A percentile compares a stretch with the other conserved stretches of the same genome.
Conservation (phyloP, 352 stramenopile species). For the Phytophthora hybrid region DNA sequence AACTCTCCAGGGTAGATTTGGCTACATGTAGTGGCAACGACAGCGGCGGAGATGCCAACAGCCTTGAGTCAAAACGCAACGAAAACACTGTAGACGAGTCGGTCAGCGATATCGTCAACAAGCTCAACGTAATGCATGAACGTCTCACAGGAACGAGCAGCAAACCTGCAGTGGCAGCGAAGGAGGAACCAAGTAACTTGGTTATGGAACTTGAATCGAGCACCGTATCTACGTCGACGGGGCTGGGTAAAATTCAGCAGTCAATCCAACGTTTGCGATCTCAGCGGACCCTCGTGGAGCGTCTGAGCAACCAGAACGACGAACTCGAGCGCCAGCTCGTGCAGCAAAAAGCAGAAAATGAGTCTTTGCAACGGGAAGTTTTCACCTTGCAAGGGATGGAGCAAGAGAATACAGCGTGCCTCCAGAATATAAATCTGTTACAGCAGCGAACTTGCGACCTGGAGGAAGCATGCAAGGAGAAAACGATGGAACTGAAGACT, state of each 20-base stretch:
- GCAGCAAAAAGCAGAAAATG: conserved; percentile 49
- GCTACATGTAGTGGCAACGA: not conserved
- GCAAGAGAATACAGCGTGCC: conserved; percentile 62
- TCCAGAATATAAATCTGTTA: conserved; percentile 65
- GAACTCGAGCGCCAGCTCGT: conserved; percentile 46
- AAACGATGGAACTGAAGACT: conserved; percentile 37
- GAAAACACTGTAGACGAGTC: conserved; percentile 11
- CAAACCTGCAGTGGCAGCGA: not conserved
- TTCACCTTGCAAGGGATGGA: conserved; percentile 49
- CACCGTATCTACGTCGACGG: conserved; percentile 22
- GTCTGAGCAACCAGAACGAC: conserved; percentile 52
- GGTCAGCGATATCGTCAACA: conserved; percentile 4
- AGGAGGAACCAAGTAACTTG: conserved; percentile 2
- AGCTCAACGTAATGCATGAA: not conserved
- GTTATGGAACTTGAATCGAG: conserved; percentile 6
- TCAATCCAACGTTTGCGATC: conserved; percentile 58
- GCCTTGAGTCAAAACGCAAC: not conserved
- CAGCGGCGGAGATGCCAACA: not conserved
- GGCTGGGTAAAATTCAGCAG: conserved; percentile 60
- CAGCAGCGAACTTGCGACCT: conserved; percentile 57
- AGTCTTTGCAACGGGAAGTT: conserved; percentile 52
- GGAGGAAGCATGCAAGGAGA: conserved; percentile 45
- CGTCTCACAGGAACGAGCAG: not conserved
- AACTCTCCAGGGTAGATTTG: not conserved
- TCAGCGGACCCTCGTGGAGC: conserved; percentile 65